Base-by-base conservation (phyloP, 768 basidiomycete species). In the Coprinellus micaceus region DNA sequence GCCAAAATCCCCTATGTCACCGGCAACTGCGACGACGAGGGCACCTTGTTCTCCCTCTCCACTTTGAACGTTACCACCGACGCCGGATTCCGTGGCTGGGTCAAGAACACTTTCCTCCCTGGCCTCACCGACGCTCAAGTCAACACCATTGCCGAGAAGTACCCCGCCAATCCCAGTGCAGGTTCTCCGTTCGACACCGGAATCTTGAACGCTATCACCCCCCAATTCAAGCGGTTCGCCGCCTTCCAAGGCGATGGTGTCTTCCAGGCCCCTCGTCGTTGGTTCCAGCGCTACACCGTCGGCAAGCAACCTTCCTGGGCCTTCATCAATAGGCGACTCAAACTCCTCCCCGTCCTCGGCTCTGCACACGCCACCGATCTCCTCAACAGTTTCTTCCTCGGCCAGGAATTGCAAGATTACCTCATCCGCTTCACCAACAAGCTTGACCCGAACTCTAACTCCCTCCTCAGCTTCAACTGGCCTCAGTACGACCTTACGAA, bases 11-110 rank as follows among this genome's bases (percentile, higher is more conserved):
- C 80, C 0, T 77, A 78, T 58, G 66, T 84, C 25, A 79, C 69
- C 0, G 81, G 80, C 72, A 76, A 84, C 58, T 80, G 77, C 60
- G 82, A 85, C 49, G 85, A 86, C 53, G 85, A 86, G 63, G 85
- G 83, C 5, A 82, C 83, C 0, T 21, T 81, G 0, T 82, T 82
- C 61, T 75, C 81, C 2, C 61, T 83, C 9, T 72, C 79, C 2
- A 79, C 72, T 1, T 55, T 77, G 39, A 82, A 83, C 52, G 57
- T 81, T 53, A 82, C 79, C 19, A 69, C 64, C 2, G 61, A 66
- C 21, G 56, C 62, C 2, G 45, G 67, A 44, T 57, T 69, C 40
- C 60, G 56, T 48, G 28, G 44, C 4, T 72, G 58, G 39, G 21
- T 71, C 43, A 59, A 63, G 54, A 61, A 60, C 13, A 58, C 60